Conservation (phyloP, 441 rosid genomes). For the Macaranga tanarius region DNA sequence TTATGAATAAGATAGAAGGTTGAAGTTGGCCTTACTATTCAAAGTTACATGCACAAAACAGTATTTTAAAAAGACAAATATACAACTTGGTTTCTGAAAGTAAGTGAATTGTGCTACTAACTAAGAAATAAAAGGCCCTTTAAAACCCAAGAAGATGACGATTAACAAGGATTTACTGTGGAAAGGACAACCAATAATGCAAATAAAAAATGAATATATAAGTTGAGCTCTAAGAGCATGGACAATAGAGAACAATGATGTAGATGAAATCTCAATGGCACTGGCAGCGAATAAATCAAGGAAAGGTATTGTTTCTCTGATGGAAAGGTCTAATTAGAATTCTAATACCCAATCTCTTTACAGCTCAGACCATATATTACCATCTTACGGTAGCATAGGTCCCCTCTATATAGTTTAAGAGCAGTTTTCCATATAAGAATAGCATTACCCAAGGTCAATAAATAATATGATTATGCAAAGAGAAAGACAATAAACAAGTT, state of each 20-base stretch:
- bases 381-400: not conserved
- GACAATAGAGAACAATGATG: not conserved
- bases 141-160: not conserved
- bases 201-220: not conserved
- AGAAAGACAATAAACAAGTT: constrained; percentile 9
- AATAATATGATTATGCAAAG: constrained; percentile 10
- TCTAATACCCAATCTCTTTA: not conserved
- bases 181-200: not conserved
- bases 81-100: not conserved
- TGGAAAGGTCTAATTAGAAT: not conserved
- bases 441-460: not conserved
- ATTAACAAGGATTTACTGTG: not conserved
- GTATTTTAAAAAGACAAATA: not conserved
- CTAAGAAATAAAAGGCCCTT: not conserved
- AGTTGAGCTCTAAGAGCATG: not conserved
- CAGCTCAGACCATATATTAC: not conserved
- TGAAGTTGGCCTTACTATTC: not conserved
- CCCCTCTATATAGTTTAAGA: not conserved
- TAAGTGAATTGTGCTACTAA: not conserved
- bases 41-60: not conserved
- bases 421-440: not conserved
- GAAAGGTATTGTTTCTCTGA: not conserved
- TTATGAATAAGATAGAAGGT: constrained; percentile 11
- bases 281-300: not conserved
- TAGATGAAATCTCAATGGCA: not conserved